Base-by-base conservation (phyloP, 805 yeast species). In the Wickerhamiella musiphila region DNA sequence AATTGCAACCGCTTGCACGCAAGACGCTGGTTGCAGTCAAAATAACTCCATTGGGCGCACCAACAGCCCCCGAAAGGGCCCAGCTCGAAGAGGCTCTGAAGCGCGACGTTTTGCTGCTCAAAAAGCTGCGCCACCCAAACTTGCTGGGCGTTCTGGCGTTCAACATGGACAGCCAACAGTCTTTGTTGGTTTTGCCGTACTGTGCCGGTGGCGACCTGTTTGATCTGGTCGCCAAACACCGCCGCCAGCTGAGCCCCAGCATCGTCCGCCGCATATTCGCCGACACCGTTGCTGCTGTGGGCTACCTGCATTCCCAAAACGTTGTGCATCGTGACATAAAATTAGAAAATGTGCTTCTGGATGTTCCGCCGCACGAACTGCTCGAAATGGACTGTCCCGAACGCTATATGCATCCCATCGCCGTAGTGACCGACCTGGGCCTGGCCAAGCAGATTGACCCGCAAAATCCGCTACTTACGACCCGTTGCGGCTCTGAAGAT, bases 401-500 rank as follows among this genome's bases (percentile, higher is more conserved):
- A 18, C 28, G 38, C 11, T 40, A 31, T 29, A 47, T 47, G 33
- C 36, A 36, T 3, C 61, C 65, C 31, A 38, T 73, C 12, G 69
- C 72, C 2, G 73, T 70, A 11, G 52, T 83, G 20, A 74, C 93
- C 0, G 99, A 90, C 58, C 76, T 90, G 54, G 98, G 99, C 0
- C 63, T 90, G 18, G 75, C 93, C 8, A 73, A 82, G 44, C 58
- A 63, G 31, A 65, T 86, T 16, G 70, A 66, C 31, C 66, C 70
- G 1, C 63, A 58, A 1, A 60, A 68, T 41, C 78, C 82, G 17
- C 44, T 75, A 35, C 61, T 92, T 17, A 66, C 78, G 2, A 86
- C 96, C 1, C 57, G 96, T 38, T 90, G 98, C 53, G 98, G 99
- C 0, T 79, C 94, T 1, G 94, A 81, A 40, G 98, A 90, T 51